Evolutionary conservation across 345 rosid genomes (phyloP), one percentile per base, ranked within the genome.

Genomic region (Psidium friedrichsthalianum): DNA sequence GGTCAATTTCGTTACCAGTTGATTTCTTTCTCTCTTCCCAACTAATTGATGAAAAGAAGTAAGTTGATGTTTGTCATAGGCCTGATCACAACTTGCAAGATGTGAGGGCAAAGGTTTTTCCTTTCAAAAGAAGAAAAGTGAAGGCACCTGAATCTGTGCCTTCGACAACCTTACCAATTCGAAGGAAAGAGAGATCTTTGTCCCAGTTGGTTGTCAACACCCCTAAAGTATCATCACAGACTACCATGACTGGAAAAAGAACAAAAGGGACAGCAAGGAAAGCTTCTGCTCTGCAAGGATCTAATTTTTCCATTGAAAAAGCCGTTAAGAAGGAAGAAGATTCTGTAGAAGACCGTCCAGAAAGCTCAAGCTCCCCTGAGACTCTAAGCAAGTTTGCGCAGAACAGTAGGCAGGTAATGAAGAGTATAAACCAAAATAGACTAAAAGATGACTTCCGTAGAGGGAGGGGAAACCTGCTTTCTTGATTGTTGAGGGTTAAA

Each of bases 181-280:
- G 94, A 91, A 95, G 99, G 89, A 97, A 97, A 89, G 99, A 97
- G 90, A 93, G 99, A 89, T 97, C 99, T 55, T 92, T 97, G 87
- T 95, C 99, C 44, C 94, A 97, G 27, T 90, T 97, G 93, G 99
- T 95, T 58, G 98, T 97, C 83, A 93, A 90, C 86, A 88, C 96
- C 86, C 98, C 99, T 58, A 93, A 92, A 88, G 95, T 93, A 74
- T 92, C 94, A 87, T 86, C 92, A 56, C 94, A 92, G 89, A 84
- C 91, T 90, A 90, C 92, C 84, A 88, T 92, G 87, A 92, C 98
- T 22, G 95, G 97, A 44, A 94, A 92, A 92, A 92, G 98, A 92
- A 90, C 95, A 82, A 95, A 93, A 90, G 85, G 92, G 87, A 61
- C 88, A 51, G 80, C 89, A 56, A 93, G 95, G 85, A 96, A 93